phyloP scores from a whole-genome alignment of 129 eudicot species.

The Saposhnikovia divaricata region DNA sequence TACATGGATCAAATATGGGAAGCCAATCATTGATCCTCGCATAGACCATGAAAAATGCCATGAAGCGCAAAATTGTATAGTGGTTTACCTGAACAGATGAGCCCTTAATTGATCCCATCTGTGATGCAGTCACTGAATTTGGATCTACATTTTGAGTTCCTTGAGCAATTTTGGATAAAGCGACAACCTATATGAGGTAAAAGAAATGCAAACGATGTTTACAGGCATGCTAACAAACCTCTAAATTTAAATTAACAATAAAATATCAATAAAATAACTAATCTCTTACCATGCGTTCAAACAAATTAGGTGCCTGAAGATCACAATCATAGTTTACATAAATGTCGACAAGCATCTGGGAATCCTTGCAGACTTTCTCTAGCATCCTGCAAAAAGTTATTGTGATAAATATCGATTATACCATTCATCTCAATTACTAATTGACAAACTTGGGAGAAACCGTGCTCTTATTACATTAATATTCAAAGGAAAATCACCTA shows the following conservation, averaged over 20 bases:
- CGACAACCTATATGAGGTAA: slow-evolving; percentile 49
- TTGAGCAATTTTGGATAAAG: slow-evolving; percentile 89
- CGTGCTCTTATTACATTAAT: background rate
- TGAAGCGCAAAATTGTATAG: background rate
- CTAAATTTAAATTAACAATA: background rate
- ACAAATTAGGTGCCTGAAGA: slow-evolving; percentile 91
- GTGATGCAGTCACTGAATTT: slow-evolving; percentile 67
- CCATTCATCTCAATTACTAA: background rate
- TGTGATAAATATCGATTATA: background rate
- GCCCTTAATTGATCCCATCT: slow-evolving; percentile 67
- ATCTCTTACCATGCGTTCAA: slow-evolving; percentile 74
- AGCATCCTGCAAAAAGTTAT: slow-evolving; percentile 59
- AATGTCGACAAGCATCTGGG: slow-evolving; percentile 91
- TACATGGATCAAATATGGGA: slow-evolving; percentile 21
- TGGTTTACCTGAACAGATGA: slow-evolving; percentile 80
- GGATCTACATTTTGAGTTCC: slow-evolving; percentile 93
- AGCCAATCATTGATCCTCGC: slow-evolving; percentile 1
- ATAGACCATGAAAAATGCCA: background rate
- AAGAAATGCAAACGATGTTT: slow-evolving; percentile 9
- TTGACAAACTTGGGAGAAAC: background rate
- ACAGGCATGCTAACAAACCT: slow-evolving; percentile 14
- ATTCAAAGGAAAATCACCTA: slow-evolving; percentile 27
- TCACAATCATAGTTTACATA: slow-evolving; percentile 98
- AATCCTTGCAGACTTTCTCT: slow-evolving; percentile 89
- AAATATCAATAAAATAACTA: background rate